Base-by-base conservation (phyloP, 2,329 filamentous ascomycete species). In the Ascochyta pisi region DNA sequence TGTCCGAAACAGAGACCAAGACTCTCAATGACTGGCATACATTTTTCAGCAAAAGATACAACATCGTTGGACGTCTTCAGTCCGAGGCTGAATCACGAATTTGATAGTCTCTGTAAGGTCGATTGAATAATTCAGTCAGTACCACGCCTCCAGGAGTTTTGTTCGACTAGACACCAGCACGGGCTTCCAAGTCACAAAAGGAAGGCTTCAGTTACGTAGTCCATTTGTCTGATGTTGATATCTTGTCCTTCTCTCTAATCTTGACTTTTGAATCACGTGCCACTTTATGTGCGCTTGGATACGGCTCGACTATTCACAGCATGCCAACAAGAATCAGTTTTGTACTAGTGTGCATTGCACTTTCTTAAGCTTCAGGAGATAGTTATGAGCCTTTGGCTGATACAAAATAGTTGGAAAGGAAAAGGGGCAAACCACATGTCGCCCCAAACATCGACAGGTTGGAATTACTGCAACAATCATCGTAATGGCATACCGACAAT, bases 41-140 rank as follows among this genome's bases (percentile, higher is more conserved):
- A 2, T 99, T 96, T 79, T 99, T 99, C 78, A 91, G 89, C 65
- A 99, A 98, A 81, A 84, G 95, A 54, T 99, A 99, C 80, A 98
- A 96, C 69, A 85, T 98, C 47, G 87, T 96, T 42, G 92, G 91
- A 8, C 67, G 67, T 47, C 60, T 77, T 24, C 65, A 67, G 27
- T 31, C 62, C 10, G 67, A 70, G 34, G 52, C 51, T 29, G 54
- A 54, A 10, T 55, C 66, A 6, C 63, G 61, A 5, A 63, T 69
- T 19, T 69, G 31, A 57, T 23, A 19, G 19, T 31, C 6, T 24
- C 24, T 12, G n/a, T 37, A 7, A 49, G 8, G 22, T 15, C 23
- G 42, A 15, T 31, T 13, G 23, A 19, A 3, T 29, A 2, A n/a
- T 22, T 6, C 19, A 33, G 15, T 29, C 4, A 15, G 3, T 40